Evolutionary conservation across 2,329 filamentous ascomycete genomes (phyloP).

Genomic region (Lachnellula hyalina): DNA sequence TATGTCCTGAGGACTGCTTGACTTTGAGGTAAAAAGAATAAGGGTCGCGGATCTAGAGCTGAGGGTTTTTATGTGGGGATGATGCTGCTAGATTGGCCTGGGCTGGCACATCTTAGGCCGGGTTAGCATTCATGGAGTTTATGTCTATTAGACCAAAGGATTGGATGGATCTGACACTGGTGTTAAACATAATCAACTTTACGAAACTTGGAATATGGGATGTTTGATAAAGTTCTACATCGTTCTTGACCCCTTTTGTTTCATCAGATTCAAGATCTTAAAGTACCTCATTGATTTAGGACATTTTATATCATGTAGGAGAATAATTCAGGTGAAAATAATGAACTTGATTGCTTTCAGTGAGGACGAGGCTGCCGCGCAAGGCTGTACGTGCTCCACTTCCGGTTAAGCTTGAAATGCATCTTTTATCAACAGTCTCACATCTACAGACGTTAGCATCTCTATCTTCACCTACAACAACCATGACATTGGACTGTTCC

Average conservation of each 20-base stretch:
- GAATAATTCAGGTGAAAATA: neutral
- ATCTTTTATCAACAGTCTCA: neutral
- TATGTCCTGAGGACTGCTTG: slow-evolving; percentile 20
- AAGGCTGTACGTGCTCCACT: neutral
- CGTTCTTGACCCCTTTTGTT: no score
- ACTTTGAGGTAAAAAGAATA: neutral
- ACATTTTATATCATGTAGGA: no score
- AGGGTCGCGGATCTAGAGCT: neutral
- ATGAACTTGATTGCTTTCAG: neutral
- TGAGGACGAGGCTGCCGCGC: neutral
- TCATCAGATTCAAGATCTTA: no score
- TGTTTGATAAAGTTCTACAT: no score
- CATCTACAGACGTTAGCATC: neutral
- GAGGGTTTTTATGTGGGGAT: neutral
- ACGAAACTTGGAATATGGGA: no score
- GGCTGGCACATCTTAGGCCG: neutral
- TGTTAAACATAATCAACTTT: neutral
- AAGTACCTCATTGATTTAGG: no score
- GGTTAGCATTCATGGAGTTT: neutral
- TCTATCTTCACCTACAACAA: neutral
- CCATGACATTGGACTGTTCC: neutral
- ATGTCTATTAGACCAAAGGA: neutral
- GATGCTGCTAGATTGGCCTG: neutral
- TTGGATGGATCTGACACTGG: neutral
- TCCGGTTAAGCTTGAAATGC: neutral